Evolutionary conservation across 495 filamentous ascomycete species (phyloP), one percentile per base, ranked within the genome.

Genomic region (Trichoderma gamsii): DNA sequence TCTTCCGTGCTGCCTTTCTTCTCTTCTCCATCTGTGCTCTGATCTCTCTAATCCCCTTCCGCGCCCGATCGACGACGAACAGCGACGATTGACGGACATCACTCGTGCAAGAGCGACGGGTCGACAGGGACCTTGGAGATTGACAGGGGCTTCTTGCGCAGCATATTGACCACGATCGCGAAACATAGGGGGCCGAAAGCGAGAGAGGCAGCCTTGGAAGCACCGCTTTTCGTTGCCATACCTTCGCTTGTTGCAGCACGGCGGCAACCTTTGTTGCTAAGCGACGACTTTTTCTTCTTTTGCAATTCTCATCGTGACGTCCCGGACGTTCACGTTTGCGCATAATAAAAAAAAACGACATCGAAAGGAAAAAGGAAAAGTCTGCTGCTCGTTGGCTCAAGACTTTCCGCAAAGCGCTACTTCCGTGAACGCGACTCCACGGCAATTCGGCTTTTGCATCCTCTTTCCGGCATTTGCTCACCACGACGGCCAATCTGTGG

Each of bases 101-200:
- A 29, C 23, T 11, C 21, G 16, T 11, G 18, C 23, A 49, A 52
- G 5, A 52, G 49, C 49, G 49, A 61, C 56, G 27, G 56, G 27
- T 25, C 56, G 56, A 61, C 56, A 61, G 56, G 56, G 56, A 61
- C 56, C 56, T 61, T 25, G 56, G 56, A 61, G 56, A 61, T 61
- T 61, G 56, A 61, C 56, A 61, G 56, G 56, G 56, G 56, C 56
- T 25, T 61, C 7, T 9, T 25, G 56, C 25, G 23, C 56, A 61
- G 56, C 21, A 13, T 25, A 61, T 23, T 8, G 56, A 61, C 56
- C 23, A 32, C 56, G 9, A 49, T n/a, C 56, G 56, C 56, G 12
- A 61, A 32, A 61, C 56, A 61, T 29, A 61, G 56, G 56, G 56
- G 56, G 56, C 25, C 18, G n/a, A 52, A 38, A 38, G 35, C 35